phyloP scores from a whole-genome alignment of 768 basidiomycete genomes.

The Saitozyma sp. region DNA sequence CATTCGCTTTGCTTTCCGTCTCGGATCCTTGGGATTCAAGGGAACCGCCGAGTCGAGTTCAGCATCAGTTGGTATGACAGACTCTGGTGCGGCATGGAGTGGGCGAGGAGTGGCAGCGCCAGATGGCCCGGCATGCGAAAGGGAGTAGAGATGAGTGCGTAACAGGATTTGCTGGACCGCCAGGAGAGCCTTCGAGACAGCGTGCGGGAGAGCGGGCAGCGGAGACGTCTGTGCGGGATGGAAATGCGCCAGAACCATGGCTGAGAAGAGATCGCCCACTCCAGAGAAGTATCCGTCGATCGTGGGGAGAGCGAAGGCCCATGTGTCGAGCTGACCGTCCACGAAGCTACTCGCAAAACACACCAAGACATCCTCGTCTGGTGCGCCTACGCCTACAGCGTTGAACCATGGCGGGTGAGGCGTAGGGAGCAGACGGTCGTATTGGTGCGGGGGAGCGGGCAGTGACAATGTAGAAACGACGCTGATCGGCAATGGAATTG shows the following conservation, averaged over 20 bases:
- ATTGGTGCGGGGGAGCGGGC: slow-evolving; percentile 32
- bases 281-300: slow-evolving; percentile 92
- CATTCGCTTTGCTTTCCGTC: slow-evolving; percentile 65
- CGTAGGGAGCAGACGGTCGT: slow-evolving; percentile 27
- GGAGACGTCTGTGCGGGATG: not conserved
- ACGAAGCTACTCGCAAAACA: slow-evolving; percentile 67
- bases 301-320: slow-evolving; percentile 71
- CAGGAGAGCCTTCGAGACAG: slow-evolving; percentile 42
- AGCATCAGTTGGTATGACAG: slow-evolving; percentile 63
- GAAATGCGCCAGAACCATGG: slow-evolving; percentile 82
- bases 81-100: not conserved
- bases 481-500: slow-evolving; percentile 68
- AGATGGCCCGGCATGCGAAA: not conserved
- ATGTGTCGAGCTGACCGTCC: slow-evolving; percentile 41
- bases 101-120: not conserved
- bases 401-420: slow-evolving; percentile 32
- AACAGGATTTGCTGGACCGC: slow-evolving; percentile 49
- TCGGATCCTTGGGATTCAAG: slow-evolving; percentile 56
- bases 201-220: slow-evolving; percentile 31
- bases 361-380: slow-evolving; percentile 61
- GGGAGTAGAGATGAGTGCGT: slow-evolving; percentile 35
- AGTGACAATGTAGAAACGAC: slow-evolving; percentile 59
- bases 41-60: slow-evolving; percentile 61
- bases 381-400: slow-evolving; percentile 11
- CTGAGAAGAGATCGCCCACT: slow-evolving; percentile 94